These are phyloP conservation scores for Coprinopsis marcescibilis DNA, from an alignment of 768 basidiomycete species.

Conservation along the genomic window DNA sequence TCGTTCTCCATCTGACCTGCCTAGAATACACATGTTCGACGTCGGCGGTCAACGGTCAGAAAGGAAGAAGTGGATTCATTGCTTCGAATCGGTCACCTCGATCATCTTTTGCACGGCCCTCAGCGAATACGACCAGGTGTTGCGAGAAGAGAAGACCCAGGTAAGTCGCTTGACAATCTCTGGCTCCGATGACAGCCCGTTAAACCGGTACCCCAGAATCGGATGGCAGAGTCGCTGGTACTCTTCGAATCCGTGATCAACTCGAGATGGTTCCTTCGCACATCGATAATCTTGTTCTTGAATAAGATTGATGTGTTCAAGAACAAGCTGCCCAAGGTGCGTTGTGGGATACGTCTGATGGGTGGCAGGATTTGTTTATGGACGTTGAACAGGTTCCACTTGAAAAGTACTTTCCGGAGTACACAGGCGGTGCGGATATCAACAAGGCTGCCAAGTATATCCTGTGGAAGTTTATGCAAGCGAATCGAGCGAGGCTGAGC, in stretches of 20 bases:
- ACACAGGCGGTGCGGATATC: constrained; percentile 83
- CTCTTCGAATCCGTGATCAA: constrained; percentile 93
- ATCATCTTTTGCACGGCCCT: constrained; percentile 67
- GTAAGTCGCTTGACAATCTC: constrained; percentile 26
- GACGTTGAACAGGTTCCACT: constrained; percentile 49
- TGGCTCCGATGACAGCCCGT: no score
- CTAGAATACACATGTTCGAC: constrained; percentile 66
- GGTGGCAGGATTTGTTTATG: constrained; percentile 1
- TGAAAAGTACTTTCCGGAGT: constrained; percentile 81
- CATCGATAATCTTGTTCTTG: constrained; percentile 86
- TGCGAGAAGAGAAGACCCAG: constrained; percentile 63
- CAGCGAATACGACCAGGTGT: constrained; percentile 71
- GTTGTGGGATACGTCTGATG: constrained; percentile 18
- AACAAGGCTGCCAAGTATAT: constrained; percentile 95
- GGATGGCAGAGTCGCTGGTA: constrained; percentile 87
- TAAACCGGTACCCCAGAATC: no score
- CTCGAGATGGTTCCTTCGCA: constrained; percentile 88
- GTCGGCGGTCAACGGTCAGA: constrained; percentile 78
- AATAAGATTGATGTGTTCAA: constrained; percentile 95
- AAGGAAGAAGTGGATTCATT: constrained; percentile 78
- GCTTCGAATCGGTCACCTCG: constrained; percentile 54
- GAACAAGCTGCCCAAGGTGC: constrained; percentile 67
- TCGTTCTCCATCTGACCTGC: neutral
- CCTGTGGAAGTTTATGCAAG: constrained; percentile 92
- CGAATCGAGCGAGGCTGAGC: constrained; percentile 75